phyloP scores from a whole-genome alignment of 169 alveolate species.

The Cryptosporidium xiaoi region DNA sequence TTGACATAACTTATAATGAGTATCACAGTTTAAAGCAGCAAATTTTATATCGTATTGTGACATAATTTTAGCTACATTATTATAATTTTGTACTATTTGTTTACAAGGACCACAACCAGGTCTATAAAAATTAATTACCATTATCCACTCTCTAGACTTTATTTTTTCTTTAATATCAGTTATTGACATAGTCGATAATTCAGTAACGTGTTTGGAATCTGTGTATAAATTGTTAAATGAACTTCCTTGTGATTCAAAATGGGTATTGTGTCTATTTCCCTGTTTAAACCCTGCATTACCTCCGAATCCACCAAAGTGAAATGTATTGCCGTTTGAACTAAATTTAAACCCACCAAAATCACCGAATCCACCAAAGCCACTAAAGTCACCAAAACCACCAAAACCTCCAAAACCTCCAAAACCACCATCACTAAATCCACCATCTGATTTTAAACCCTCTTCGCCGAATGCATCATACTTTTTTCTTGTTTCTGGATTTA shows the following conservation, averaged over 20 bases:
- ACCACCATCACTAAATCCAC: slow-evolving; percentile 76
- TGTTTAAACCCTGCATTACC: slow-evolving; percentile 63
- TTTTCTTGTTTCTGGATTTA: slow-evolving; percentile 90
- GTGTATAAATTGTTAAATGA: slow-evolving; percentile 33
- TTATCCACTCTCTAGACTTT: slow-evolving; percentile 65
- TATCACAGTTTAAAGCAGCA: slow-evolving; percentile 83
- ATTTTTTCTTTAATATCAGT: slow-evolving; percentile 51
- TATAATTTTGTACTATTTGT: slow-evolving; percentile 79
- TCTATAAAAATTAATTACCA: slow-evolving; percentile 82
- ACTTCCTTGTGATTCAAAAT: slow-evolving; percentile 55
- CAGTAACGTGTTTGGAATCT: slow-evolving; percentile 35
- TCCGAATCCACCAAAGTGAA: slow-evolving; percentile 75
- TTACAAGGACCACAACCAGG: slow-evolving; percentile 84
- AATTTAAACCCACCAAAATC: slow-evolving; percentile 76
- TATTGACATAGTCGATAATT: slow-evolving; percentile 40
- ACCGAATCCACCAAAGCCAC: slow-evolving; percentile 83
- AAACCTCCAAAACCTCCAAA: slow-evolving; percentile 79
- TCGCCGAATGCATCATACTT: slow-evolving; percentile 93
- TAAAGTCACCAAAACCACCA: slow-evolving; percentile 84
- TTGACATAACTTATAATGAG: slow-evolving; percentile 88
- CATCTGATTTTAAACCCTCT: slow-evolving; percentile 86
- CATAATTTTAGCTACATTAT: slow-evolving; percentile 82
- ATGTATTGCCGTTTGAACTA: slow-evolving; percentile 76
- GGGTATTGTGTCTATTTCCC: slow-evolving; percentile 13
- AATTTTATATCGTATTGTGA: slow-evolving; percentile 83